phyloP scores from a whole-genome alignment of 768 basidiomycete species.

The Botryobasidium botryosum region DNA sequence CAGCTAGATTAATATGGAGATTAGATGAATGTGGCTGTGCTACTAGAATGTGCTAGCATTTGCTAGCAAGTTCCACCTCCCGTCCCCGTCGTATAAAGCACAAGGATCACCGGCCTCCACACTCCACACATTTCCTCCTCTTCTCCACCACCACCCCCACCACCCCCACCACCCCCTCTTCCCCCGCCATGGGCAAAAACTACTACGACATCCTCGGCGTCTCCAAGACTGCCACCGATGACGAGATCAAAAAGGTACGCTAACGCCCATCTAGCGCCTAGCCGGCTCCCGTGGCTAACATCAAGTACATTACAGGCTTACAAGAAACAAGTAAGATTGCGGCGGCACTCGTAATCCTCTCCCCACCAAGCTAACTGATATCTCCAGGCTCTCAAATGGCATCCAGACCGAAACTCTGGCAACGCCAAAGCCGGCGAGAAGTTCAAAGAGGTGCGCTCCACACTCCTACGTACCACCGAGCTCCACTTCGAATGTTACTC shows the following conservation, averaged over 20 bases:
- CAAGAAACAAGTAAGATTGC: slow-evolving; percentile 38
- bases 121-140: too few species aligned
- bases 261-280: background rate
- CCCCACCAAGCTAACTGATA: background rate
- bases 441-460: slow-evolving; percentile 65
- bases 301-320: slow-evolving; percentile 30
- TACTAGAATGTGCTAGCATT: too few species aligned
- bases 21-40: too few species aligned
- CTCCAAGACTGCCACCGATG: slow-evolving; percentile 44
- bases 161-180: too few species aligned
- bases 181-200: slow-evolving; percentile 42
- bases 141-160: too few species aligned
- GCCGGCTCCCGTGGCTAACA: background rate
- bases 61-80: too few species aligned
- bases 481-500: background rate
- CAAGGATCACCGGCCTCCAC: too few species aligned
- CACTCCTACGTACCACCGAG: background rate
- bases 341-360: slow-evolving; percentile 1
- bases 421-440: slow-evolving; percentile 75
- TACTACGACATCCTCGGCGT: slow-evolving; percentile 80
- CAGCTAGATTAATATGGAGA: too few species aligned
- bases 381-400: slow-evolving; percentile 71
- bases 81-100: too few species aligned
- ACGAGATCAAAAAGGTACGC: slow-evolving; percentile 69
- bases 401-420: slow-evolving; percentile 70